A percentile compares a stretch with the other conserved stretches of the same genome.
phyloP scores from a whole-genome alignment of 805 yeast genomes.

The Zygosaccharomyces siamensis region DNA sequence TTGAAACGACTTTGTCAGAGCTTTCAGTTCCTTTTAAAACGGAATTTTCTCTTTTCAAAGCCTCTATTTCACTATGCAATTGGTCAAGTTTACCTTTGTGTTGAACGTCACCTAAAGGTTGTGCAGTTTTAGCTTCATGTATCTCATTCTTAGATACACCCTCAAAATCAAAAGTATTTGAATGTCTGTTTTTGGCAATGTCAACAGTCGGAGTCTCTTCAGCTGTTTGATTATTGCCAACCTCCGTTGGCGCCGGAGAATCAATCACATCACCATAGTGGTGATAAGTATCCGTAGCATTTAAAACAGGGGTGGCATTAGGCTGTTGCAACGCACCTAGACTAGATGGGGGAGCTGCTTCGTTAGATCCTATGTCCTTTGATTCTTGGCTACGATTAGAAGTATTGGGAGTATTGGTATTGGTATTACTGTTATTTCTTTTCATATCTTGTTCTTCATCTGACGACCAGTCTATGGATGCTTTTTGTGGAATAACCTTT shows the following conservation, averaged over 20 bases:
- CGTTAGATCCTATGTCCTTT: constrained; percentile 2
- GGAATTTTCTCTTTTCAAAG: constrained; percentile 10
- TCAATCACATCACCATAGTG: constrained; percentile 11
- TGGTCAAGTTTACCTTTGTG: constrained; percentile 7
- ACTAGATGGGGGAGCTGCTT: not conserved
- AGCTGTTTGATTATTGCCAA: not conserved
- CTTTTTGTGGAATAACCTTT: constrained; percentile 77
- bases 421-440: not conserved
- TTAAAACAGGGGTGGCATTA: constrained; percentile 1
- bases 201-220: not conserved
- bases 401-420: not conserved
- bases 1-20: constrained; percentile 9
- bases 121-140: not conserved
- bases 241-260: constrained; percentile 5
- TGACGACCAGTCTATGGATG: constrained; percentile 82
- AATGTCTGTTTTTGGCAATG: not conserved
- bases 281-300: constrained; percentile 11
- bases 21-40: constrained; percentile 4
- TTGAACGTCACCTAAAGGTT: not conserved
- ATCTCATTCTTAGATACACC: not conserved
- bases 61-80: constrained; percentile 18
- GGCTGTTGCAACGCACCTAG: constrained; percentile 1
- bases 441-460: constrained; percentile 45
- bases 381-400: constrained; percentile 2
- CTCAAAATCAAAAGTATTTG: not conserved